Percentiles rank a stretch among this genome's conserved stretches.
These are phyloP conservation scores for Aspergillus jensenii DNA, from an alignment of 2,329 filamentous ascomycete genomes.

Conservation along the genomic window DNA sequence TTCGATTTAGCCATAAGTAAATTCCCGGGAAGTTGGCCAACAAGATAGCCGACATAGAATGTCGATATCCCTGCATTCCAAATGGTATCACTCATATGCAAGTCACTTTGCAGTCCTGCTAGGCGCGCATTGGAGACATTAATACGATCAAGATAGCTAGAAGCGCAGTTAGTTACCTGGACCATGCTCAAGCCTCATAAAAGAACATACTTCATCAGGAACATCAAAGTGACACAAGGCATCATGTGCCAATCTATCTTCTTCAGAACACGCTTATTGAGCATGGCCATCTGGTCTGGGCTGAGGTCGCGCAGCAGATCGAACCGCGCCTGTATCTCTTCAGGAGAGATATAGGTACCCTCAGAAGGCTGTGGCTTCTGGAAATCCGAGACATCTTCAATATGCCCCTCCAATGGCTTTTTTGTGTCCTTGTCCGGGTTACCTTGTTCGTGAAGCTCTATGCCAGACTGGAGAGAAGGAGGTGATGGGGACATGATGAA, in stretches of 20 bases:
- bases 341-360: neutral
- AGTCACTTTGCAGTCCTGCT: constrained; percentile 12
- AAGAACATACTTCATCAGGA: neutral
- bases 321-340: neutral
- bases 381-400: neutral
- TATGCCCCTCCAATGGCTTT: neutral
- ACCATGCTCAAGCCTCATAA: no score
- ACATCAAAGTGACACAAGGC: neutral
- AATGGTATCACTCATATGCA: constrained; percentile 14
- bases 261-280: neutral
- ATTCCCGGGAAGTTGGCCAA: constrained; percentile 10
- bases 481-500: neutral
- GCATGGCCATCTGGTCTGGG: neutral
- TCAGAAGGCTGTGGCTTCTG: constrained; percentile 10
- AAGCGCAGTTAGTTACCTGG: neutral
- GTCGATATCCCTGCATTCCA: constrained; percentile 14
- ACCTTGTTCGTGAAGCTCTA: neutral
- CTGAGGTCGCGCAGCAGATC: neutral
- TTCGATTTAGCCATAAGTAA: constrained; percentile 10
- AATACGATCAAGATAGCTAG: constrained; percentile 12
- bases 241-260: neutral
- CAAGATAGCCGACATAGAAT: constrained; percentile 14
- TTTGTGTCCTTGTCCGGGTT: neutral
- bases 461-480: neutral
- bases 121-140: constrained; percentile 14